Percentiles rank a stretch among this genome's conserved stretches.
phyloP scores from a whole-genome alignment of 169 alveolate species.

The Hammondia hammondi region DNA sequence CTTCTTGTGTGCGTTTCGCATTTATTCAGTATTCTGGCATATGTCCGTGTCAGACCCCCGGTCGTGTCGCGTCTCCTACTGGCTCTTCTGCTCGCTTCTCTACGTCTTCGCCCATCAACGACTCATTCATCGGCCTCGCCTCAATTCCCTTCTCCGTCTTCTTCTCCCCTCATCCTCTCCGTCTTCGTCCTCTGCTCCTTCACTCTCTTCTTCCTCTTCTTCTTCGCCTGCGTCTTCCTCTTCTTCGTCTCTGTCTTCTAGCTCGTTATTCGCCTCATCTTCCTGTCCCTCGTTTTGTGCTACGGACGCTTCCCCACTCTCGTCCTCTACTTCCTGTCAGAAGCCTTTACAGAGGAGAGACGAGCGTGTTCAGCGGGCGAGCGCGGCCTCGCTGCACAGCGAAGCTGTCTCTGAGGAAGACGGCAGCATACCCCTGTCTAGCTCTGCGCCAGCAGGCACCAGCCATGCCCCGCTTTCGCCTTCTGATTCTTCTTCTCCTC shows the following conservation, averaged over 20 bases:
- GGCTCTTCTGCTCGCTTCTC: conserved; percentile 20
- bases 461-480: background rate
- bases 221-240: background rate
- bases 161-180: background rate
- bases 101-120: conserved; percentile 20
- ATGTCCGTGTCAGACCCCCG: background rate
- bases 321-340: too few relatives aligned
- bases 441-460: background rate
- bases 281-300: background rate
- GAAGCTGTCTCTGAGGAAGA: background rate
- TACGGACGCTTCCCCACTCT: too few relatives aligned
- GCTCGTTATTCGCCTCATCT: background rate
- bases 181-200: background rate
- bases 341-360: background rate
- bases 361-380: background rate
- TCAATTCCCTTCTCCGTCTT: background rate
- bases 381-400: background rate
- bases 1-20: background rate
- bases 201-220: background rate
- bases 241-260: background rate
- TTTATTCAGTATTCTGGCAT: background rate
- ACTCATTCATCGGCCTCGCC: background rate
- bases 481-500: background rate
- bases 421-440: background rate
- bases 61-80: background rate